Conservation (phyloP, 2,329 filamentous ascomycete genomes). For the Podosphaera fusca region DNA sequence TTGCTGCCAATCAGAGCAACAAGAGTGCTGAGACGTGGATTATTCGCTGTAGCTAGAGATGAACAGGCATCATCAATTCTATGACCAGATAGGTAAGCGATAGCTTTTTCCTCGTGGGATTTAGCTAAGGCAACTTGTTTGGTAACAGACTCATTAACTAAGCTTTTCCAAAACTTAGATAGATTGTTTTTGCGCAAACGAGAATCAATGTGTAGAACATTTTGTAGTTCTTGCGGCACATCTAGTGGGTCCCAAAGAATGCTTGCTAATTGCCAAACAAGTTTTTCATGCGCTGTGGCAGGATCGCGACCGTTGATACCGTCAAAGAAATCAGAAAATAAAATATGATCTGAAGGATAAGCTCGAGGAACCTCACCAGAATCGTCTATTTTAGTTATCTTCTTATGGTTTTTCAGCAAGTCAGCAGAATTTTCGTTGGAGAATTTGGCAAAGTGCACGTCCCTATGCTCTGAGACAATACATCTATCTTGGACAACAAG, state of each 20-base stretch:
- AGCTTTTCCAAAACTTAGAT: conserved; percentile 38
- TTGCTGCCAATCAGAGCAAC: conserved; percentile 62
- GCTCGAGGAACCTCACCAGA: conserved; percentile 37
- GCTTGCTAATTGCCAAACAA: conserved; percentile 67
- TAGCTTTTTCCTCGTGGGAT: conserved; percentile 58
- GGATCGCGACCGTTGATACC: conserved; percentile 19
- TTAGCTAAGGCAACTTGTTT: conserved; percentile 32
- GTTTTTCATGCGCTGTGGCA: conserved; percentile 38
- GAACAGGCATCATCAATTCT: conserved; percentile 66
- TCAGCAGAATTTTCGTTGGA: conserved; percentile 33
- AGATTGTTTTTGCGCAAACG: conserved; percentile 36
- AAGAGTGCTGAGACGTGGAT: conserved; percentile 68
- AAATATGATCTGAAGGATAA: conserved; percentile 22
- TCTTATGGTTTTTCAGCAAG: conserved; percentile 30
- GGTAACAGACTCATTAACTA: conserved; percentile 37
- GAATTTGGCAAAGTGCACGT: conserved; percentile 42
- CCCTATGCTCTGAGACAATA: conserved; percentile 38
- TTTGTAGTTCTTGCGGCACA: conserved; percentile 20
- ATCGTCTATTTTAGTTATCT: conserved; percentile 28
- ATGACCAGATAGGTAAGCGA: conserved; percentile 58
- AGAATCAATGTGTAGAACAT: conserved; percentile 17
- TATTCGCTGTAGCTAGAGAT: conserved; percentile 47
- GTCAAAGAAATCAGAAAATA: conserved; percentile 26
- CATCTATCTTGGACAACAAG: conserved; percentile 31
- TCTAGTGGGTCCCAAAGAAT: conserved; percentile 61